Base-by-base conservation (phyloP, 2,329 filamentous ascomycete genomes). In the Colletotrichum viniferum region DNA sequence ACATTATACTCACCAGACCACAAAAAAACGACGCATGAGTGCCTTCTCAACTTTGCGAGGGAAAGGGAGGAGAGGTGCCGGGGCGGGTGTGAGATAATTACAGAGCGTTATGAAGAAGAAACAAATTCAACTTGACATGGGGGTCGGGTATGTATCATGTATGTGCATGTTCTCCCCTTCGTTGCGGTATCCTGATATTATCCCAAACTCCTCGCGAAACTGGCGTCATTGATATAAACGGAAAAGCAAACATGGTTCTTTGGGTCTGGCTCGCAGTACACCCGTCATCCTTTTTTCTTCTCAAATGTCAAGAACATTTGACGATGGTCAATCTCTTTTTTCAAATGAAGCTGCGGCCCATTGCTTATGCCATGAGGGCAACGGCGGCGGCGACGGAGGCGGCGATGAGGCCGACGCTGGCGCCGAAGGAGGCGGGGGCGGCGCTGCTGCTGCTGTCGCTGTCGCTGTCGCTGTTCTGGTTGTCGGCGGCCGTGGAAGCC, bases 321-420 rank as follows among this genome's bases (percentile, higher is more conserved):
- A n/a, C 21, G 16, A 24, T 28, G 10, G 34, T 32, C 14, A 38
- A 43, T 34, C 9, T 52, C 43, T 52, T 52, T 21, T 52, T 52
- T 52, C n/a, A 21, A 13, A 21, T 21, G 43, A 52, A 21, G 43
- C 43, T 52, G n/a, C 43, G 0, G 43, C 43, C 10, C n/a, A 21
- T 58, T n/a, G 38, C 56, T 73, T 75, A 75, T 36, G 63, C 69
- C 38, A 75, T 55, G 62, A 75, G 38, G 43, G 73, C 73, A 24
- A 75, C 28, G 7, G 73, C 69, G 62, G 73, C 69, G 34, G 60
- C 58, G 14, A 75, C 69, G 28, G 73, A 75, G 18, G 73, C 73
- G 55, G 60, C 36, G 69, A 63, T 56, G 34, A 75, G 62, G 32
- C 61, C 36, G 28, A 75, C 7, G 63, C 73, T 63, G 73, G 69